Conservation (phyloP, 805 yeast species). For the Metschnikowia cerradonensis region DNA sequence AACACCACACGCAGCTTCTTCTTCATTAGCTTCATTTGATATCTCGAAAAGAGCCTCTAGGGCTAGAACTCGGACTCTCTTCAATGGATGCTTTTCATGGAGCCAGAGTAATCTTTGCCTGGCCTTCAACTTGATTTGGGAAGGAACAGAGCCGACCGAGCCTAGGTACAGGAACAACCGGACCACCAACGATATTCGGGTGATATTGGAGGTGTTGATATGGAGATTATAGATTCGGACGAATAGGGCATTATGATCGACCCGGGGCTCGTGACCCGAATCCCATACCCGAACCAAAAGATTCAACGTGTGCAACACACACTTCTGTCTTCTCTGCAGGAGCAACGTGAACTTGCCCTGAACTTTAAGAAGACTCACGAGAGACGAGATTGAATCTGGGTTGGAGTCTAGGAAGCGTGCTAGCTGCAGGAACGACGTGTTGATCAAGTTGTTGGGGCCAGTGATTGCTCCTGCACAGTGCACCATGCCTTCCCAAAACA, state of each 20-base stretch:
- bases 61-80: constrained; percentile 32
- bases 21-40: constrained; percentile 18
- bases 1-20: background rate
- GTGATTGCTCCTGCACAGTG: constrained; percentile 55
- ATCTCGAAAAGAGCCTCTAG: constrained; percentile 42
- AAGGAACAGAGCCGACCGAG: constrained; percentile 3
- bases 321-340: constrained; percentile 20
- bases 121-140: constrained; percentile 9
- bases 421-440: constrained; percentile 35
- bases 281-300: constrained; percentile 40
- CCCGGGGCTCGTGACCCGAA: constrained; percentile 29
- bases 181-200: constrained; percentile 38
- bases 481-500: constrained; percentile 53
- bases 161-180: constrained; percentile 42
- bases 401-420: constrained; percentile 1
- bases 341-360: constrained; percentile 11
- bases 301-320: constrained; percentile 22
- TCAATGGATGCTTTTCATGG: constrained; percentile 27
- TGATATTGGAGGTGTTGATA: constrained; percentile 41
- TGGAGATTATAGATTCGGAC: constrained; percentile 54
- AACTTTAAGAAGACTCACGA: constrained; percentile 19
- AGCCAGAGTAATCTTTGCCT: constrained; percentile 23
- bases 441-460: constrained; percentile 44
- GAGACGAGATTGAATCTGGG: background rate
- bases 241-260: constrained; percentile 34